Evolutionary conservation across 83 land plant species (phyloP).

Genomic region (Picea mariana): DNA sequence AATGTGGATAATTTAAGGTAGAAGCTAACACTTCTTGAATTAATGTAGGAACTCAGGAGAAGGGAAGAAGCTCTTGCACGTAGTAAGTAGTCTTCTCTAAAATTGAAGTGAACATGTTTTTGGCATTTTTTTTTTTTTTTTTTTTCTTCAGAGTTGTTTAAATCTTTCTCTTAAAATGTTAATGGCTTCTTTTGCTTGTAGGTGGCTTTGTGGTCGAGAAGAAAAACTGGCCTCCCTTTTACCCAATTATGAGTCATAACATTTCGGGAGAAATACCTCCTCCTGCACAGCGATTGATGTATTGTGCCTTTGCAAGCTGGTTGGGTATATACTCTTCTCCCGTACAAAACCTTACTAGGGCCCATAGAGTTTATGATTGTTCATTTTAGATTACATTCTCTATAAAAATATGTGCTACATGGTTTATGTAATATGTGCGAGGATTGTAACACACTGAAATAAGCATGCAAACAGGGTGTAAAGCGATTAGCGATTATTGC

Average conservation of each 20-base stretch:
- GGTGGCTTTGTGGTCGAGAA: constrained; percentile 77
- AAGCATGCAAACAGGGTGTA: too few species aligned
- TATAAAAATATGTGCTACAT: background rate
- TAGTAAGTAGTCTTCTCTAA: constrained; percentile 21
- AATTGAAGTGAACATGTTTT: background rate
- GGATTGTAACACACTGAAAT: too few species aligned
- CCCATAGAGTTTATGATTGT: background rate
- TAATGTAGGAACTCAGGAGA: constrained; percentile 71
- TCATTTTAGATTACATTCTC: background rate
- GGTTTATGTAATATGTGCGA: too few species aligned
- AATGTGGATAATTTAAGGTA: background rate
- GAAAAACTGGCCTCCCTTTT: constrained; percentile 91
- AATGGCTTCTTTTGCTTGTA: constrained; percentile 26
- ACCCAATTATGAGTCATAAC: constrained; percentile 93
- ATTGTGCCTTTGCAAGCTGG: constrained; percentile 96
- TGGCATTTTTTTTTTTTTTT: background rate
- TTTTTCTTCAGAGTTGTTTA: background rate
- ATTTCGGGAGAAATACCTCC: constrained; percentile 85
- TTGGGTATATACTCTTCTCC: constrained; percentile 52
- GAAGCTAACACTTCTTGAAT: constrained; percentile 9
- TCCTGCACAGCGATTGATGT: constrained; percentile 81
- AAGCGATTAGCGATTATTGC: too few species aligned
- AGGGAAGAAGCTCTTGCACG: constrained; percentile 89
- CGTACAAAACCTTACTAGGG: background rate
- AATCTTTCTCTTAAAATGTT: background rate